Evolutionary conservation across 2,329 filamentous ascomycete genomes (phyloP).

Genomic region (Ophiostoma piceae): DNA sequence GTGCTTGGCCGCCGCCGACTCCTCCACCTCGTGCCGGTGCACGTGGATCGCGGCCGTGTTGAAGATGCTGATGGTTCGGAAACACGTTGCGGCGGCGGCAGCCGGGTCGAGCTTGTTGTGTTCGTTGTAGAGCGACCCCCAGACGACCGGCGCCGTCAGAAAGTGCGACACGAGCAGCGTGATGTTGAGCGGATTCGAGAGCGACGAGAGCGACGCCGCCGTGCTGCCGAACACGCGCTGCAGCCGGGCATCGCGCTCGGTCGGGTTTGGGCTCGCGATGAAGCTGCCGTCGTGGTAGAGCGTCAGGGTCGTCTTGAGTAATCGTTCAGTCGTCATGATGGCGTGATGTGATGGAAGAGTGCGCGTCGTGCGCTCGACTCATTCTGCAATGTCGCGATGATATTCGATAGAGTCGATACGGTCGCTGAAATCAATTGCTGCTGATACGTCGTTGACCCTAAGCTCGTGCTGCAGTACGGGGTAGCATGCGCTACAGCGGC

Average conservation of each 20-base stretch:
- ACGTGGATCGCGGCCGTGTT: conserved; percentile 59
- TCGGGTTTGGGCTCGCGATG: neutral
- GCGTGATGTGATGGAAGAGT: conserved; percentile 23
- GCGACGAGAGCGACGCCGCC: conserved; percentile 59
- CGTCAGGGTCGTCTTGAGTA: conserved; percentile 62
- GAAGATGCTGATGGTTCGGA: conserved; percentile 65
- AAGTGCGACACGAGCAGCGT: conserved; percentile 67
- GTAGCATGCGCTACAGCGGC: conserved; percentile 4
- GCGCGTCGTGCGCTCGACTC: conserved; percentile 8
- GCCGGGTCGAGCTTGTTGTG: too few relatives aligned
- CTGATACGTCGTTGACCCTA: neutral
- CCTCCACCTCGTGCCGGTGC: conserved; percentile 44
- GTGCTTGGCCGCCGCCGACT: conserved; percentile 33
- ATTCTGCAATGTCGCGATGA: neutral
- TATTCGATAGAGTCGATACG: neutral
- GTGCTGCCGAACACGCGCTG: conserved; percentile 60
- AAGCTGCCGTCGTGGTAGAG: conserved; percentile 50
- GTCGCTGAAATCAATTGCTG: neutral
- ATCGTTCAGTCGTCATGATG: conserved; percentile 59
- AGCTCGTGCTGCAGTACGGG: conserved; percentile 1
- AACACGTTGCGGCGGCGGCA: conserved; percentile 36
- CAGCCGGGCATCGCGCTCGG: conserved; percentile 36
- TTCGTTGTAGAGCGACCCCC: conserved; percentile 38
- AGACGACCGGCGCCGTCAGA: conserved; percentile 65
- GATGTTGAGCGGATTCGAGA: conserved; percentile 71